Evolutionary conservation across 2,329 filamentous ascomycete species (phyloP).

Genomic region (Nakataea oryzae): DNA sequence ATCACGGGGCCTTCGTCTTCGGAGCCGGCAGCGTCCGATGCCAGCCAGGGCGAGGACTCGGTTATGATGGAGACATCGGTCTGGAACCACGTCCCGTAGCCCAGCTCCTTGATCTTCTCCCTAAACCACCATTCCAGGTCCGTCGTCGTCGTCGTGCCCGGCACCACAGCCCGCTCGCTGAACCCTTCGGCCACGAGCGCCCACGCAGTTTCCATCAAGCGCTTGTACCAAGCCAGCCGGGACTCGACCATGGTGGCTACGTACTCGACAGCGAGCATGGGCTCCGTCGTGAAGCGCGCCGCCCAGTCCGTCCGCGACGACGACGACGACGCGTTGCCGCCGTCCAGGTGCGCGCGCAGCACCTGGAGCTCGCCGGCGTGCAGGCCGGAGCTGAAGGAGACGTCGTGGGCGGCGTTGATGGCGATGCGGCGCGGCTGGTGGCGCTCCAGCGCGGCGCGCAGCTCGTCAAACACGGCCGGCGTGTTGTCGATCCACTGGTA

Average conservation of each 20-base stretch:
- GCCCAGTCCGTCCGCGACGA: conserved; percentile 29
- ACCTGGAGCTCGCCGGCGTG: conserved; percentile 34
- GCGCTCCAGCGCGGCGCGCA: conserved; percentile 23
- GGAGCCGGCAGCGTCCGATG: conserved; percentile 3
- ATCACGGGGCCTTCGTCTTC: conserved; percentile 18
- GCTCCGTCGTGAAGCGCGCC: conserved; percentile 22
- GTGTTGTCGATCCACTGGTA: conserved; percentile 39
- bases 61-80: conserved; percentile 31
- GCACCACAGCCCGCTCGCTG: conserved; percentile 38
- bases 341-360: conserved; percentile 19
- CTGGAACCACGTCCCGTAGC: conserved; percentile 43
- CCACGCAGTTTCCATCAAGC: conserved; percentile 39
- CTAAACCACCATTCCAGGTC: conserved; percentile 42
- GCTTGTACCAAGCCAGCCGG: conserved; percentile 29
- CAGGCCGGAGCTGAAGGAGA: conserved; percentile 34
- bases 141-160: conserved; percentile 29
- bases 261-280: conserved; percentile 34
- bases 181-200: conserved; percentile 64
- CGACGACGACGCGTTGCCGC: conserved; percentile 24
- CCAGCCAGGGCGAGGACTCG: conserved; percentile 11
- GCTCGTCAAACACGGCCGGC: conserved; percentile 26
- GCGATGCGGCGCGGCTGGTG: conserved; percentile 27
- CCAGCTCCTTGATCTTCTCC: conserved; percentile 34
- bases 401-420: conserved; percentile 30
- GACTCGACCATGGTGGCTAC: conserved; percentile 30